Evolutionary conservation across 441 rosid species (phyloP).

Genomic region (Erysimum cheiri): DNA sequence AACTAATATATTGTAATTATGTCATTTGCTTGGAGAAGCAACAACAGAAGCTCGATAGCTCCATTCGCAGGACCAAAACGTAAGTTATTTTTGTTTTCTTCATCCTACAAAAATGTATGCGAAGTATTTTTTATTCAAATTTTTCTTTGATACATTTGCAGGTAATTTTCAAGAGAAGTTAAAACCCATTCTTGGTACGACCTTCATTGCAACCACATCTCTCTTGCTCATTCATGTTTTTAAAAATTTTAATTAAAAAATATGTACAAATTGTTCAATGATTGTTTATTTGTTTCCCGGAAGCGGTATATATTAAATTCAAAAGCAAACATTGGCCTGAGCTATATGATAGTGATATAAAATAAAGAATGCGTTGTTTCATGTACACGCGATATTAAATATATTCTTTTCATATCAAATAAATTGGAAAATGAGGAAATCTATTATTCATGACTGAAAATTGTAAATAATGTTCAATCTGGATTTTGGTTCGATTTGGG

Average conservation of each 20-base stretch:
- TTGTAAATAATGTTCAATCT: too few relatives aligned
- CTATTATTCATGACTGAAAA: too few relatives aligned
- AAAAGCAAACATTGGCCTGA: too few relatives aligned
- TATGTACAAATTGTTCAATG: not conserved
- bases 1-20: not conserved
- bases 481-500: too few relatives aligned
- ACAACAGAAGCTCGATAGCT: not conserved
- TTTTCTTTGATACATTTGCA: not conserved
- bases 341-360: too few relatives aligned
- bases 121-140: not conserved
- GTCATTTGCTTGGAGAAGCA: not conserved
- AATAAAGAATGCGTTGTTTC: too few relatives aligned
- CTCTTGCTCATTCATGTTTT: constrained; percentile 1
- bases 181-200: constrained; percentile 28
- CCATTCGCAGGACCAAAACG: not conserved
- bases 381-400: too few relatives aligned
- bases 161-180: constrained; percentile 24
- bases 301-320: not conserved
- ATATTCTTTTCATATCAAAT: too few relatives aligned
- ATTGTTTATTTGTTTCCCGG: not conserved
- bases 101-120: not conserved
- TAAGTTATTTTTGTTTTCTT: not conserved
- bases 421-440: too few relatives aligned
- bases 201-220: not conserved
- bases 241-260: not conserved